A percentile compares a stretch with the other conserved stretches of the same genome.
Evolutionary conservation across 2,329 filamentous ascomycete genomes (phyloP).

Genomic region (Aaosphaeria arxii): DNA sequence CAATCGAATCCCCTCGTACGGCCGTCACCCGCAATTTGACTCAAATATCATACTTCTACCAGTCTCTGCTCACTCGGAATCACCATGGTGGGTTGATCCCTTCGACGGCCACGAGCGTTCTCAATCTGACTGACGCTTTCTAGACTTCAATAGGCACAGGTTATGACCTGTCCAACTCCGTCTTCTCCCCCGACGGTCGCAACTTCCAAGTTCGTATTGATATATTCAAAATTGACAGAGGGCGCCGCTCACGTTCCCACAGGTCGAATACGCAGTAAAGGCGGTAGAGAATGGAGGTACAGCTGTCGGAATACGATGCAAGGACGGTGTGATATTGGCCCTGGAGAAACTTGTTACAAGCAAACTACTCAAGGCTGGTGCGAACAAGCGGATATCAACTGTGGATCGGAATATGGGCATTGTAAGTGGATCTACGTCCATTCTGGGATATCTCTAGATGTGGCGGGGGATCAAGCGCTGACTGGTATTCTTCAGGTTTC

Average conservation of each 20-base stretch:
- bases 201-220: conserved; percentile 80
- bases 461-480: not conserved
- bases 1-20: conserved; percentile 5
- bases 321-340: conserved; percentile 92
- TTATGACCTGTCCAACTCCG: conserved; percentile 98
- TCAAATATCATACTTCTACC: conserved; percentile 7
- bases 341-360: conserved; percentile 95
- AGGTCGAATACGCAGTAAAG: conserved; percentile 95
- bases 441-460: not conserved
- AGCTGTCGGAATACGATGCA: conserved; percentile 92
- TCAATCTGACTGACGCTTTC: conserved; percentile 5
- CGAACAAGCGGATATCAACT: conserved; percentile 96
- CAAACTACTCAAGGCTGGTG: conserved; percentile 90
- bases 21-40: conserved; percentile 1
- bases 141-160: conserved; percentile 99
- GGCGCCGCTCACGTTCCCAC: conserved; percentile 8
- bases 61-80: conserved; percentile 1
- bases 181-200: conserved; percentile 97
- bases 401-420: conserved; percentile 91
- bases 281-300: conserved; percentile 98
- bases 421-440: conserved; percentile 54
- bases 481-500: conserved; percentile 64
- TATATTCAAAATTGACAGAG: too few relatives aligned
- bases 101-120: not conserved
- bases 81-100: conserved; percentile 26